These are phyloP conservation scores for Penicillium sp. DNA, from an alignment of 2,329 filamentous ascomycete species.

Conservation along the genomic window DNA sequence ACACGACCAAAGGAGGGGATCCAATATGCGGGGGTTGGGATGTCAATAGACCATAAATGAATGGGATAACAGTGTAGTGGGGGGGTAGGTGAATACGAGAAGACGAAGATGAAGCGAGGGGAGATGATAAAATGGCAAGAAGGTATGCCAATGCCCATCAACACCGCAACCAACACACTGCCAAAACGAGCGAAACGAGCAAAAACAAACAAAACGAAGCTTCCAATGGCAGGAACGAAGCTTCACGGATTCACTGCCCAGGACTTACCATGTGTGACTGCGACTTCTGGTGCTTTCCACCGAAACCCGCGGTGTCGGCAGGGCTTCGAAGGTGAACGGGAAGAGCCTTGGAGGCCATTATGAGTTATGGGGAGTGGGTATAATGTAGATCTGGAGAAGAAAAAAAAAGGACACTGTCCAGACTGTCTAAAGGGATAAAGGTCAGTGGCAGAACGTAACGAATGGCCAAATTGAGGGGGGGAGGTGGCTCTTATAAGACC, in stretches of 20 bases:
- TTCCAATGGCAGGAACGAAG: neutral
- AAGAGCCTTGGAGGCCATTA: slow-evolving; percentile 75
- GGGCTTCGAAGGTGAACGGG: slow-evolving; percentile 74
- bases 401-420: neutral
- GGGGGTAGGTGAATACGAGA: neutral
- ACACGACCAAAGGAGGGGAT: neutral
- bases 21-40: neutral
- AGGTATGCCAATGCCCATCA: too few species aligned
- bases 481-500: slow-evolving; percentile 9
- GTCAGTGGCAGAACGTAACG: slow-evolving; percentile 1
- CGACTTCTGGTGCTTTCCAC: slow-evolving; percentile 55
- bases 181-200: neutral
- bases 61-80: neutral
- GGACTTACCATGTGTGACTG: slow-evolving; percentile 57
- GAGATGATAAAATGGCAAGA: neutral
- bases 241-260: neutral
- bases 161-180: too few species aligned
- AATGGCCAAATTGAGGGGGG: neutral
- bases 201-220: neutral
- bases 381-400: neutral
- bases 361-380: slow-evolving; percentile 24
- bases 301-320: slow-evolving; percentile 49
- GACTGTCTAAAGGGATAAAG: neutral
- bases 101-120: neutral
- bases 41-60: neutral